Evolutionary conservation across 1,139 yeast genomes (phyloP), one percentile per base, ranked within the genome.

Genomic region (Blastobotrys malaysiensis): DNA sequence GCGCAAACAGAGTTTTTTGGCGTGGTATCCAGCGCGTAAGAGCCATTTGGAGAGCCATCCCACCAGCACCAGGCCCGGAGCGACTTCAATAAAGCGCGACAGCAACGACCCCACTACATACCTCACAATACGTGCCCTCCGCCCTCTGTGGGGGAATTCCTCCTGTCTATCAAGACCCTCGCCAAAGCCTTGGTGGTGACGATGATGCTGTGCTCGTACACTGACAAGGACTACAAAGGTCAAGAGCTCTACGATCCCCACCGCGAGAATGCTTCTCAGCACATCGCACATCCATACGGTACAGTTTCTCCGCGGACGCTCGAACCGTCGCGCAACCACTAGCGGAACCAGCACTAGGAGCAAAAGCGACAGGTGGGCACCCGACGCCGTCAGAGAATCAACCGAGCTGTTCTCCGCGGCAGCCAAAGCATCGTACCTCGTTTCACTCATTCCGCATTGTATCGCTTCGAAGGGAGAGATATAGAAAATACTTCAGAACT

Each of bases 271-370:
- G 14, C 51, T 31, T 14, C 54, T 22, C 49, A 54, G 11, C 9
- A 51, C 48, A 43, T 57, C 60, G 21, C 52, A 46, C 19, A 47
- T 36, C 56, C 58, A 57, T 7, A 50, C 50, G 6, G 47, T 24
- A 26, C 49, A 21, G 19, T 43, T 36, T 19, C 60, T 50, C 21
- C 55, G 49, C n/a, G 59, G 60, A 31, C 54, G 54, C 45, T 57
- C 60, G 24, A 44, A 24, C 46, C 44, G 45, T n/a, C 57, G 48
- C 31, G 50, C 51, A 19, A 52, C 45, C 20, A 54, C 45, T 27
- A 57, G 45, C 19, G 60, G 58, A 14, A 56, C 27, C 16, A 56
- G 13, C 22, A 52, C 49, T 26, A 57, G 45, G 19, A 51, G 43
- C 47, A 56, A 26, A 27, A 43, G 26, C 45, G 45, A 14, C 45